These are phyloP conservation scores for Diplodia corticola DNA, from an alignment of 2,329 filamentous ascomycete species.

Conservation along the genomic window DNA sequence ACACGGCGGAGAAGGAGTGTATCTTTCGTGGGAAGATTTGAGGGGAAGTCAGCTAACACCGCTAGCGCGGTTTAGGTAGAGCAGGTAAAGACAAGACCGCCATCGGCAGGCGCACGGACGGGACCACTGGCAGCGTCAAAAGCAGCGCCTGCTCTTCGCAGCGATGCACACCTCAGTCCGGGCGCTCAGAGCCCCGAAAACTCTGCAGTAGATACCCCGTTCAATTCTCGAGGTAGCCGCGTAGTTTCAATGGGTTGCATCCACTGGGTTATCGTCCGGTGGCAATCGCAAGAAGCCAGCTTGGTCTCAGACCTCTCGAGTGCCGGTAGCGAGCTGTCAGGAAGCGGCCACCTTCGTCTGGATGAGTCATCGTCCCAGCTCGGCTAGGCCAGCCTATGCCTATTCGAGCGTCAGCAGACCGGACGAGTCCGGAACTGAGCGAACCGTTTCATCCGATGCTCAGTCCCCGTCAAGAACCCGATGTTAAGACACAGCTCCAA, in stretches of 20 bases:
- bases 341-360: not conserved
- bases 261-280: not conserved
- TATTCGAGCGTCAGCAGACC: not conserved
- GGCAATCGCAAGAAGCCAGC: not conserved
- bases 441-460: slow-evolving; percentile 9
- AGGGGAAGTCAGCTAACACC: slow-evolving; percentile 12
- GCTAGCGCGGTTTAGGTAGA: too few relatives aligned
- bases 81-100: not conserved
- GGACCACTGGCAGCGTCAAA: not conserved
- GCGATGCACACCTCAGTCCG: not conserved
- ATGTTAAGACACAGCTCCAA: not conserved
- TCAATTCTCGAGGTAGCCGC: not conserved
- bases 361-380: slow-evolving; percentile 1
- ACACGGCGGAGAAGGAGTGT: slow-evolving; percentile 18
- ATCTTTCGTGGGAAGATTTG: slow-evolving; percentile 19
- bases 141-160: not conserved
- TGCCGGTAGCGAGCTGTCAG: not conserved
- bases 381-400: not conserved
- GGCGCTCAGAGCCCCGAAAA: not conserved
- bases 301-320: not conserved
- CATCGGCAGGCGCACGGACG: not conserved
- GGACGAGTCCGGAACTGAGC: slow-evolving; percentile 8
- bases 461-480: slow-evolving; percentile 13
- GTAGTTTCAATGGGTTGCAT: not conserved
- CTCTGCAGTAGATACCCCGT: not conserved